A percentile compares a stretch with the other conserved stretches of the same genome.
phyloP scores from a whole-genome alignment of 345 rosid genomes.

The Euphorbia pulcherrima region DNA sequence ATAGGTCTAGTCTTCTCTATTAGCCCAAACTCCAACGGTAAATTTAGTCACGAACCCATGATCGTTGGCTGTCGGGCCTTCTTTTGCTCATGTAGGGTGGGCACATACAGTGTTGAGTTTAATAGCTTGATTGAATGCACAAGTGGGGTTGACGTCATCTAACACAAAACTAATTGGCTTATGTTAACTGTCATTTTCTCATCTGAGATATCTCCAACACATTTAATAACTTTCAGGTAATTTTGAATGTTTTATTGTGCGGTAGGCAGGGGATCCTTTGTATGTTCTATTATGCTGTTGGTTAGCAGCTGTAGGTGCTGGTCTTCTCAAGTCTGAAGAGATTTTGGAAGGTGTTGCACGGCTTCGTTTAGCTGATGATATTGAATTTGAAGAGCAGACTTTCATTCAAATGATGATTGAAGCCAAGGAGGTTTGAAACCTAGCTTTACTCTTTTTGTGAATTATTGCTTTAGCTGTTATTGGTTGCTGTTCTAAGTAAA shows the following conservation, averaged over 20 bases:
- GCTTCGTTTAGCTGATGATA: slow-evolving; percentile 74
- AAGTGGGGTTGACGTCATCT: no score
- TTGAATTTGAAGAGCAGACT: slow-evolving; percentile 89
- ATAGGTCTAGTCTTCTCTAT: no score
- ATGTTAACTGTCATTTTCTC: no score
- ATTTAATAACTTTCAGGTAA: no score
- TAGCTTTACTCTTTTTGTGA: neutral
- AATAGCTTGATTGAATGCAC: neutral
- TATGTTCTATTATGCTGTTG: slow-evolving; percentile 90
- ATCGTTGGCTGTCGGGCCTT: no score
- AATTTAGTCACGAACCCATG: no score
- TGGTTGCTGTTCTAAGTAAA: no score
- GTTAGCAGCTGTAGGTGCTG: slow-evolving; percentile 94
- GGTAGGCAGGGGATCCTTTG: slow-evolving; percentile 85
- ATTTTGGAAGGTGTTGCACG: slow-evolving; percentile 76
- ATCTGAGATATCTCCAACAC: no score
- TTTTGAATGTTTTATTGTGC: slow-evolving; percentile 7
- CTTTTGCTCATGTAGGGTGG: no score
- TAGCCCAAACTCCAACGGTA: no score
- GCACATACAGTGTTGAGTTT: no score
- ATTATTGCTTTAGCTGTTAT: neutral
- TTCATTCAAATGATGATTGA: slow-evolving; percentile 73
- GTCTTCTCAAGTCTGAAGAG: slow-evolving; percentile 90
- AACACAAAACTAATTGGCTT: no score
- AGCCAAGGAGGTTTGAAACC: slow-evolving; percentile 68